phyloP scores from a whole-genome alignment of 179 eudicot genomes.

The Beta corolliflora region DNA sequence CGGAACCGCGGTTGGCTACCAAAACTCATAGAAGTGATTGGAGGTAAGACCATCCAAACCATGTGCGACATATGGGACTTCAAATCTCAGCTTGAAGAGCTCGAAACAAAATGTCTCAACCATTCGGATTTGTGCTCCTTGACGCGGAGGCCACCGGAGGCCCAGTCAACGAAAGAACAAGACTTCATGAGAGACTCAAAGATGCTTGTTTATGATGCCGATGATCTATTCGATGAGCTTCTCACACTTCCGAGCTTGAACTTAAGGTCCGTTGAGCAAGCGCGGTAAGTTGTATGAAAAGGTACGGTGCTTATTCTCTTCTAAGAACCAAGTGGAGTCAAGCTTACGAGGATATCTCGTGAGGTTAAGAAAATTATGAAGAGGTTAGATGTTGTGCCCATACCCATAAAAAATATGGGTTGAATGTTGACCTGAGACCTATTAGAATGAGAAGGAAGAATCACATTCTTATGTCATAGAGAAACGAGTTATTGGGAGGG shows the following conservation, averaged over 20 bases:
- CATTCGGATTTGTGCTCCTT: not conserved
- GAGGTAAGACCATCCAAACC: not conserved
- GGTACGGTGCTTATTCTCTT: conserved; percentile 1
- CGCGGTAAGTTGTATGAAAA: not conserved
- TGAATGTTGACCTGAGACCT: not conserved
- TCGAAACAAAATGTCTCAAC: not conserved
- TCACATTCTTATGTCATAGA: not conserved
- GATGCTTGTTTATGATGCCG: not conserved
- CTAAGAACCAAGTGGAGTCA: not conserved
- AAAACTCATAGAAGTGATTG: not conserved
- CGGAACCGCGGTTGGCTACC: not conserved
- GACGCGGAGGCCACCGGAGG: not conserved
- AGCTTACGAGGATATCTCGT: not conserved
- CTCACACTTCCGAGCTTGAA: not conserved
- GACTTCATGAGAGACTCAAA: not conserved
- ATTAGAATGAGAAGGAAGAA: not conserved
- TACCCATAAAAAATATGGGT: not conserved
- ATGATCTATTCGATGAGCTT: not conserved
- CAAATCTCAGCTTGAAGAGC: not conserved
- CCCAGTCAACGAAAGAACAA: not conserved
- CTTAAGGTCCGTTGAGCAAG: not conserved
- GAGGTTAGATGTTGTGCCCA: not conserved
- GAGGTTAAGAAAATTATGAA: not conserved
- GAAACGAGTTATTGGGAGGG: not conserved
- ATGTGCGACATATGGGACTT: not conserved